phyloP scores from a whole-genome alignment of 495 filamentous ascomycete genomes.

The Tetracladium setigerum region DNA sequence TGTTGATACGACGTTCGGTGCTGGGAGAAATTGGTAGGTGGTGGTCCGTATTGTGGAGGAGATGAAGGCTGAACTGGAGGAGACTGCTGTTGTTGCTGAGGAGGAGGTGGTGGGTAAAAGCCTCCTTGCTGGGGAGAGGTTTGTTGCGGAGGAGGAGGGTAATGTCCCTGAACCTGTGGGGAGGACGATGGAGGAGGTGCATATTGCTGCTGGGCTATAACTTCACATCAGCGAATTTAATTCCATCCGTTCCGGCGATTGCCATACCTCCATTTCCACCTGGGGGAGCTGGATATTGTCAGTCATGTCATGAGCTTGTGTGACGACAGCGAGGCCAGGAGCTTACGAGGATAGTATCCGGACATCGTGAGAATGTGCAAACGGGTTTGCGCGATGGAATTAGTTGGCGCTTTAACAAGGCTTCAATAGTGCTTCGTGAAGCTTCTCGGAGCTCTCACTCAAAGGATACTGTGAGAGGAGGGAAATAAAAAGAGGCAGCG shows the following conservation, averaged over 20 bases:
- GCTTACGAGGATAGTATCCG: constrained; percentile 23
- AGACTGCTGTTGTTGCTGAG: constrained; percentile 18
- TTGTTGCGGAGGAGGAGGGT: constrained; percentile 27
- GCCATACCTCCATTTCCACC: constrained; percentile 12
- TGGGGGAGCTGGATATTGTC: constrained; percentile 15
- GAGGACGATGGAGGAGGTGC: constrained; percentile 27
- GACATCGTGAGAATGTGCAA: constrained; percentile 8
- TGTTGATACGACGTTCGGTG: constrained; percentile 17
- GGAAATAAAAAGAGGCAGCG: no score
- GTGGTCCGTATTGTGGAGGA: constrained; percentile 29
- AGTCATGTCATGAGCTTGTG: constrained; percentile 4
- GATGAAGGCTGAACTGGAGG: constrained; percentile 15
- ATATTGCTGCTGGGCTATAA: constrained; percentile 27
- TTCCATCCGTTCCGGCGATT: not conserved
- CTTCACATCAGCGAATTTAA: not conserved
- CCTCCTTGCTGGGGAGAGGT: constrained; percentile 16
- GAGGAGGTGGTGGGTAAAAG: not conserved
- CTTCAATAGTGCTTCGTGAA: no score
- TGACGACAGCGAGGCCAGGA: not conserved
- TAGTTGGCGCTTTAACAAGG: no score
- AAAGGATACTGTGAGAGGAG: no score
- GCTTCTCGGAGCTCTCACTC: no score
- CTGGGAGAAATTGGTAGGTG: constrained; percentile 19
- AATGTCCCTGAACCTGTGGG: constrained; percentile 19
- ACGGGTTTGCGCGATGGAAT: no score